These are phyloP conservation scores for Debaryomyces tyrocola DNA, from an alignment of 805 yeast species.

Conservation along the genomic window DNA sequence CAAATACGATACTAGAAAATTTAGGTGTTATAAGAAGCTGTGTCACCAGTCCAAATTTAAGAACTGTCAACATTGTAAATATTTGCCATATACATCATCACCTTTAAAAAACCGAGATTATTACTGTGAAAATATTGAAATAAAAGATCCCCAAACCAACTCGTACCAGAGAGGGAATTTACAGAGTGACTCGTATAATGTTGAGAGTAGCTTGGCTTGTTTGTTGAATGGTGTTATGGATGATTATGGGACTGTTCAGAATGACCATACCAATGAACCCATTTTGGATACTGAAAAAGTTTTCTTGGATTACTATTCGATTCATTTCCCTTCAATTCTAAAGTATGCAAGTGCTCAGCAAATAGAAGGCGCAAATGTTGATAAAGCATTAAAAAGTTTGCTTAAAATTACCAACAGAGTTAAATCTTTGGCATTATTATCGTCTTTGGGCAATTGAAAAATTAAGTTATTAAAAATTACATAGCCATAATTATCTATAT, in stretches of 20 bases:
- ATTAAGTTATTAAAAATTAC: too few relatives aligned
- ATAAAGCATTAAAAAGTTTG: not conserved
- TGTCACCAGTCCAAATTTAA: constrained; percentile 9
- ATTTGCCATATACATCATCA: constrained; percentile 11
- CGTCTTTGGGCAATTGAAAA: not conserved
- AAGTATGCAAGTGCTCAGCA: not conserved
- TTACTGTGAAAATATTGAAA: not conserved
- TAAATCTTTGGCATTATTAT: not conserved
- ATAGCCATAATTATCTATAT: not conserved
- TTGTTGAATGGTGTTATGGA: not conserved
- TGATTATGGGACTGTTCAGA: not conserved
- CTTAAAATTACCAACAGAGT: not conserved
- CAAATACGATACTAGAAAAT: constrained; percentile 16
- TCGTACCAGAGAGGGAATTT: not conserved
- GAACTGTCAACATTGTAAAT: constrained; percentile 10
- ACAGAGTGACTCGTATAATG: not conserved
- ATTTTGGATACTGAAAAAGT: not conserved
- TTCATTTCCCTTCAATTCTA: not conserved
- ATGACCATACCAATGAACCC: not conserved
- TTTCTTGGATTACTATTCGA: not conserved
- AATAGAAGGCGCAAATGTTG: not conserved
- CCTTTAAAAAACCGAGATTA: constrained; percentile 3
- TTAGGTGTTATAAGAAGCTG: constrained; percentile 14
- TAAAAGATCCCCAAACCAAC: not conserved
- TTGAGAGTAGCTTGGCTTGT: constrained; percentile 1